phyloP scores from a whole-genome alignment of 2,329 filamentous ascomycete species.

The Pestalotiopsis fici region DNA sequence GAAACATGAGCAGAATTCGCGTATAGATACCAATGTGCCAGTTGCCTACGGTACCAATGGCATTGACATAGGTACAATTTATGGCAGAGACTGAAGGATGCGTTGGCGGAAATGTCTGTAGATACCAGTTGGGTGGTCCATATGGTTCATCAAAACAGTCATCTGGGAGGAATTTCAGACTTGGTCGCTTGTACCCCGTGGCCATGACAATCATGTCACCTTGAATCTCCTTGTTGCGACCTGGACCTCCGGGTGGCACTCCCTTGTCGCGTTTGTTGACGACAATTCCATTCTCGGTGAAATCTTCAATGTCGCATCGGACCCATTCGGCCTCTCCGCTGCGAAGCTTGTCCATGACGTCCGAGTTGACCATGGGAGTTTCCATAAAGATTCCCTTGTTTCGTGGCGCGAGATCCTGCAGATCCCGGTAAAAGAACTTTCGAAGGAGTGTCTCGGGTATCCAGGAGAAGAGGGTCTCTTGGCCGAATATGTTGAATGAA shows the following conservation, averaged over 20 bases:
- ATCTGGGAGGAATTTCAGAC: constrained; percentile 71
- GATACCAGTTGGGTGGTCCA: constrained; percentile 81
- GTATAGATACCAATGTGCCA: constrained; percentile 93
- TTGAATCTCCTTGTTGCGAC: constrained; percentile 63
- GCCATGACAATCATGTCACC: constrained; percentile 82
- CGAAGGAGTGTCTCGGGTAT: constrained; percentile 76
- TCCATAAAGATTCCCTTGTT: constrained; percentile 77
- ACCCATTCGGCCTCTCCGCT: constrained; percentile 75
- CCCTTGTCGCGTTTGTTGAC: constrained; percentile 74
- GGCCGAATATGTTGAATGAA: constrained; percentile 76
- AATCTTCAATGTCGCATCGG: constrained; percentile 73
- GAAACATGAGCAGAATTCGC: constrained; percentile 81
- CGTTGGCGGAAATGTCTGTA: constrained; percentile 79
- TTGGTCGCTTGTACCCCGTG: constrained; percentile 77
- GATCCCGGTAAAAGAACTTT: constrained; percentile 81
- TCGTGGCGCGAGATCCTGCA: constrained; percentile 71
- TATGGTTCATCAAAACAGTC: constrained; percentile 76
- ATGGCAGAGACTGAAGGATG: constrained; percentile 76
- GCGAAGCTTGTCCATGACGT: constrained; percentile 76
- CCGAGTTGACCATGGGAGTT: constrained; percentile 85
- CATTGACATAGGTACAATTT: constrained; percentile 79
- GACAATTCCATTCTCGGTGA: constrained; percentile 63
- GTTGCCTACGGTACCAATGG: constrained; percentile 81
- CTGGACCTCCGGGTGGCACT: constrained; percentile 76
- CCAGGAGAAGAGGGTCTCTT: constrained; percentile 74